A percentile compares a stretch with the other conserved stretches of the same genome.
Conservation (phyloP, 345 rosid species). For the Gynandropsis gynandra region DNA sequence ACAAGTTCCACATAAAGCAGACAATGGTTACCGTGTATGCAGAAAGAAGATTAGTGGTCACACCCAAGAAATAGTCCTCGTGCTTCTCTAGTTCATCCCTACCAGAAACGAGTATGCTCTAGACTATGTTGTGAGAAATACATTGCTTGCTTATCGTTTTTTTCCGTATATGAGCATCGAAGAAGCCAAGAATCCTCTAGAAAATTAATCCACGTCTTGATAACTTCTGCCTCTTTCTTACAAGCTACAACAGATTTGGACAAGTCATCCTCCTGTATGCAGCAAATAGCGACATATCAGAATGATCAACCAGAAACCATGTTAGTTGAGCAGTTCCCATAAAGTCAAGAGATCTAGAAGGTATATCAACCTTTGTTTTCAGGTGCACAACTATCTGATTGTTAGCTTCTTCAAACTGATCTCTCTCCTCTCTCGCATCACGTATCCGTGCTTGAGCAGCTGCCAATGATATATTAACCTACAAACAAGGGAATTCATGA, state of each 20-base stretch:
- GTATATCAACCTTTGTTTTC: conserved; percentile 56
- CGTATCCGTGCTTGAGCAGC: conserved; percentile 80
- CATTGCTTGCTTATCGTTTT: conserved; percentile 67
- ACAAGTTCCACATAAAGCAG: conserved; percentile 5
- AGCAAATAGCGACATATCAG: conserved; percentile 14
- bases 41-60: conserved; percentile 63
- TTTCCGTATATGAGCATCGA: conserved; percentile 54
- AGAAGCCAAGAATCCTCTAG: conserved; percentile 91
- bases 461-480: conserved; percentile 88
- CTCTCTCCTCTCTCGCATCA: conserved; percentile 78
- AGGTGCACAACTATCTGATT: conserved; percentile 75
- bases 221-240: conserved; percentile 70
- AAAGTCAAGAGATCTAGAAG: conserved; percentile 6
- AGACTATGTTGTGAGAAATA: conserved; percentile 35
- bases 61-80: conserved; percentile 59
- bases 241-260: conserved; percentile 66
- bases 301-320: conserved; percentile 1
- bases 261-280: conserved; percentile 76
- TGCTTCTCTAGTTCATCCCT: conserved; percentile 86
- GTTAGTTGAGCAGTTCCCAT: conserved; percentile 9
- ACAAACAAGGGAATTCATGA: conserved; percentile 19
- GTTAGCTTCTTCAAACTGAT: conserved; percentile 93
- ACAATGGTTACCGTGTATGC: conserved; percentile 52
- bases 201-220: conserved; percentile 83
- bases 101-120: conserved; percentile 23